Percentiles rank a stretch among this genome's conserved stretches.
Evolutionary conservation across 2,329 filamentous ascomycete species (phyloP).

Genomic region (Aureobasidium melanogenum): DNA sequence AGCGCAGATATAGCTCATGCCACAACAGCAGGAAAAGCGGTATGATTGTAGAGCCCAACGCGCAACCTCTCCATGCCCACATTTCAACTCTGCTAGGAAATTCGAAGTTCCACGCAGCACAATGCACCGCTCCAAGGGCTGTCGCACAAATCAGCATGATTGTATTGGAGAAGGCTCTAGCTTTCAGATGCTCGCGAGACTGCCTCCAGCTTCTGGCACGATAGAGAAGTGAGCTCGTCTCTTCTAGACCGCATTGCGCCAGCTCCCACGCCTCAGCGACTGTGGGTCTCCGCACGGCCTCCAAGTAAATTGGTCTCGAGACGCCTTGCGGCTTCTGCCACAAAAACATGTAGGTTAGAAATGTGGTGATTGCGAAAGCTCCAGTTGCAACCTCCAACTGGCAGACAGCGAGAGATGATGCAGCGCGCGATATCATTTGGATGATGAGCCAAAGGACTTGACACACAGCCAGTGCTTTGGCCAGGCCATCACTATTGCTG

Average conservation of each 20-base stretch:
- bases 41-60: background rate
- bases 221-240: background rate
- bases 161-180: background rate
- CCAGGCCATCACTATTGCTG: slow-evolving; percentile 6
- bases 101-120: background rate
- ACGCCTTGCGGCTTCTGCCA: slow-evolving; percentile 3
- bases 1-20: background rate
- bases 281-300: background rate
- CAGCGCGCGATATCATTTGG: slow-evolving; percentile 1
- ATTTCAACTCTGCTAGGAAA: background rate
- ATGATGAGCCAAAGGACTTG: slow-evolving; percentile 10
- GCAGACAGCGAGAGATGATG: background rate
- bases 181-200: background rate
- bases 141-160: background rate
- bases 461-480: slow-evolving; percentile 4
- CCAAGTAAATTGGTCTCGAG: background rate
- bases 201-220: background rate
- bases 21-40: background rate
- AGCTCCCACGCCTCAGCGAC: background rate
- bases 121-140: background rate
- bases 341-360: background rate
- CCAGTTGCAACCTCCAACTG: background rate
- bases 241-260: background rate
- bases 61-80: slow-evolving; percentile 1
- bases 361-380: background rate